Percentiles rank a stretch among this genome's conserved stretches.
Evolutionary conservation across 2,329 filamentous ascomycete species (phyloP).

Genomic region (Neurospora sp.): DNA sequence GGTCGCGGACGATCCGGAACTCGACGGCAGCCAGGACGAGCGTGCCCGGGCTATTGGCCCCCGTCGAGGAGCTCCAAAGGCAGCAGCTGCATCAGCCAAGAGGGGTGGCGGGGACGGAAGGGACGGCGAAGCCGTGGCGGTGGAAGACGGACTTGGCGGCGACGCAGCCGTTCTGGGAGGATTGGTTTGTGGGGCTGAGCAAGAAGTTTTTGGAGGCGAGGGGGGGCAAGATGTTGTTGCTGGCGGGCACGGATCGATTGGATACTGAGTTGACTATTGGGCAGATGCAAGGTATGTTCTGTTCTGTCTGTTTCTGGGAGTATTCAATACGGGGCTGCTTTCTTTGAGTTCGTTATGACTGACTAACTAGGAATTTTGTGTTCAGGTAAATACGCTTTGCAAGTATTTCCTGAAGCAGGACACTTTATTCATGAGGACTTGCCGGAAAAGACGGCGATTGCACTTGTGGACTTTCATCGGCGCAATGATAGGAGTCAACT

Average conservation of each 20-base stretch:
- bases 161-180: slow-evolving; percentile 88
- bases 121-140: slow-evolving; percentile 42
- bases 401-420: slow-evolving; percentile 88
- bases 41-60: slow-evolving; percentile 66
- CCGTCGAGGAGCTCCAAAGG: slow-evolving; percentile 27
- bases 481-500: slow-evolving; percentile 80
- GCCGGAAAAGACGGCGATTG: slow-evolving; percentile 77
- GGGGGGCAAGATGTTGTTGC: slow-evolving; percentile 74
- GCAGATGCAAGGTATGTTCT: slow-evolving; percentile 75
- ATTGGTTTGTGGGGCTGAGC: slow-evolving; percentile 84
- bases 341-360: background rate
- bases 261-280: slow-evolving; percentile 92
- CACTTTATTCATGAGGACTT: slow-evolving; percentile 97
- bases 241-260: slow-evolving; percentile 81
- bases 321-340: slow-evolving; percentile 4
- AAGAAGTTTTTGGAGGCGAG: slow-evolving; percentile 74
- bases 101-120: background rate
- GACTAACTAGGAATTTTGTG: background rate
- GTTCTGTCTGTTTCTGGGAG: background rate
- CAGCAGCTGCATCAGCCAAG: background rate
- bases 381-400: slow-evolving; percentile 81
- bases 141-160: slow-evolving; percentile 80
- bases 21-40: slow-evolving; percentile 74
- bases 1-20: slow-evolving; percentile 80
- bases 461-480: slow-evolving; percentile 83